Percentiles rank a stretch among this genome's conserved stretches.
These are phyloP conservation scores for Anisodus acutangulus DNA, from an alignment of 257 asterid genomes.

Conservation along the genomic window DNA sequence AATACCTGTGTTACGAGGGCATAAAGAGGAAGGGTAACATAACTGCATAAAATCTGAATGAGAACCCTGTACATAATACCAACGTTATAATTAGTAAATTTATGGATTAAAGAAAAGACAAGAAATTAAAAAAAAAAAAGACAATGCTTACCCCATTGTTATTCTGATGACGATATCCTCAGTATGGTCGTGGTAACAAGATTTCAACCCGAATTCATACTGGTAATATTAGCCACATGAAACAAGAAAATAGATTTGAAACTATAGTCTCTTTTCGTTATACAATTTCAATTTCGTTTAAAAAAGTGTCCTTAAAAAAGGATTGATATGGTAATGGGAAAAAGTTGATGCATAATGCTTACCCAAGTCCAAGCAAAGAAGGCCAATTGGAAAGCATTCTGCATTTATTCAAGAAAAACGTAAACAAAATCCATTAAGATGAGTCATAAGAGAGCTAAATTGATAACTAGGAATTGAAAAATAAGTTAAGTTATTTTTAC, in stretches of 20 bases:
- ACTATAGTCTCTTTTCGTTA: not conserved
- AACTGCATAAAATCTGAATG: constrained; percentile 81
- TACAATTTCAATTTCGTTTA: not conserved
- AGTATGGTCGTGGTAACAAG: constrained; percentile 77
- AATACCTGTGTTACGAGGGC: constrained; percentile 96
- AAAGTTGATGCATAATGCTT: constrained; percentile 30
- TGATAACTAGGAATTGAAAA: not conserved
- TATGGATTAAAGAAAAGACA: not conserved
- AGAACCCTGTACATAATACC: constrained; percentile 53
- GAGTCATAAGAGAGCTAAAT: not conserved
- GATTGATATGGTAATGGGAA: too few relatives aligned
- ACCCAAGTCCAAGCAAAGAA: constrained; percentile 97
- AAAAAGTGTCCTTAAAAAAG: not conserved
- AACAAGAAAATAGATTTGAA: not conserved
- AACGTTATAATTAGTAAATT: not conserved
- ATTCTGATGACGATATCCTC: constrained; percentile 82
- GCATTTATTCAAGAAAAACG: constrained; percentile 32
- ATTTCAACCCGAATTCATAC: constrained; percentile 76
- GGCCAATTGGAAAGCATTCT: constrained; percentile 97
- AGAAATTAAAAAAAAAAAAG: not conserved
- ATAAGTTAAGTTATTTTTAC: not conserved
- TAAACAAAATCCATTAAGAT: not conserved
- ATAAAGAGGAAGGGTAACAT: constrained; percentile 89
- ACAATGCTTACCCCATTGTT: constrained; percentile 73
- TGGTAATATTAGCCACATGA: constrained; percentile 31